Base-by-base conservation (phyloP, 257 asterid genomes). In the Thymus quinquecostatus region DNA sequence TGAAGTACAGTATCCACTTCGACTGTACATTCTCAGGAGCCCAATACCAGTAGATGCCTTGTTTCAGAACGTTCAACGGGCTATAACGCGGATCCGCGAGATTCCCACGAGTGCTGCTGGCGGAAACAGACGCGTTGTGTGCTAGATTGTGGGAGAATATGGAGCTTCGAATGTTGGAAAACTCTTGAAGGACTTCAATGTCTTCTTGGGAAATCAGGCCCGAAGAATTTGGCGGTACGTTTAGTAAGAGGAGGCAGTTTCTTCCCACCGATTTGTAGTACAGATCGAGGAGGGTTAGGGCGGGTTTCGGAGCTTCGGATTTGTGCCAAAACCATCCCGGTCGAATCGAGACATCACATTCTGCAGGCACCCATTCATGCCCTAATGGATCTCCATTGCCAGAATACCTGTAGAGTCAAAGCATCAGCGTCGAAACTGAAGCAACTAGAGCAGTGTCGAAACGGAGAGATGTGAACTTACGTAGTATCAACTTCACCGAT, bases 301-400 rank as follows among this genome's bases (percentile, higher is more conserved):
- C 96, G 2, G 98, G 78, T 81, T 89, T 89, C 27, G 99, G 99
- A 73, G 68, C 74, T 81, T 95, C 83, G 0, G 97, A 88, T 11
- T 88, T 81, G 71, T 92, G 99, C 99, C 99, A 95, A 75, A 95
- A 95, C 99, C 99, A 95, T 51, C 97, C 97, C 0, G 92, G 83
- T 60, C 98, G 83, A 76, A 95, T 92, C 1, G 99, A 95, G 57
- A 95, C 96, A 41, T 95, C 97, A 56, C 99, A 95, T 59, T 88
- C 96, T 51, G 99, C 87, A 49, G 98, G 97, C 50, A 92, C 87
- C 99, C 99, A 95, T 61, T 92, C 98, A 7, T 76, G 94, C 57
- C 99, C 98, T 3, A 49, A 80, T 3, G 94, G 91, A 68, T 95
- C 99, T 56, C 99, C 99, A 30, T 81, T 75, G n/a, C 75, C 76